A percentile compares a stretch with the other conserved stretches of the same genome.
Conservation (phyloP, 805 yeast genomes). For the Jamesozyma piceae region DNA sequence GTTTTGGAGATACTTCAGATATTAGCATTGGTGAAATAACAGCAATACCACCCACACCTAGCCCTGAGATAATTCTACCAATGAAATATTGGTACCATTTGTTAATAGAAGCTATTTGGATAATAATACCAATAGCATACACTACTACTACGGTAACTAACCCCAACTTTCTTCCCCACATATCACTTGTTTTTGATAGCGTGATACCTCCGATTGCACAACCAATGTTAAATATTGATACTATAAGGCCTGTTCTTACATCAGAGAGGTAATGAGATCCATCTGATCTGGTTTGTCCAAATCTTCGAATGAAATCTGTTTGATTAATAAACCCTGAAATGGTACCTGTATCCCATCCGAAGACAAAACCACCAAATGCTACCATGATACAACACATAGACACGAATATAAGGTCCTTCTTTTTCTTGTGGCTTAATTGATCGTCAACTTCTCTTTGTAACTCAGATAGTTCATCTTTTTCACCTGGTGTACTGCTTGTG, state of each 20-base stretch:
- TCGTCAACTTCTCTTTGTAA: slow-evolving; percentile 5
- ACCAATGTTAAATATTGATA: slow-evolving; percentile 58
- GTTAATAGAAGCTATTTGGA: slow-evolving; percentile 49
- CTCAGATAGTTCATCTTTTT: slow-evolving; percentile 1
- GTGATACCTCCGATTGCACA: slow-evolving; percentile 67
- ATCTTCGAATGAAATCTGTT: slow-evolving; percentile 22
- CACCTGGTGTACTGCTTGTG: neutral
- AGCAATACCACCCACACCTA: slow-evolving; percentile 70
- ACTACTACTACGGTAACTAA: slow-evolving; percentile 50
- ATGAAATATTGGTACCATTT: slow-evolving; percentile 66
- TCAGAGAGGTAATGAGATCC: slow-evolving; percentile 20
- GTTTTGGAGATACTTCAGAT: slow-evolving; percentile 33
- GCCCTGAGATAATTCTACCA: slow-evolving; percentile 63
- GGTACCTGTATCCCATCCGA: slow-evolving; percentile 78
- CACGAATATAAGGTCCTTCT: slow-evolving; percentile 23
- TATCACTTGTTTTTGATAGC: slow-evolving; percentile 50
- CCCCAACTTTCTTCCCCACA: slow-evolving; percentile 57
- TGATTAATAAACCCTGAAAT: slow-evolving; percentile 60
- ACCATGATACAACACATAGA: slow-evolving; percentile 34
- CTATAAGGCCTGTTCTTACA: slow-evolving; percentile 23
- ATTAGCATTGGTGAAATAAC: slow-evolving; percentile 69
- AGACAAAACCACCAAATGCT: slow-evolving; percentile 70
- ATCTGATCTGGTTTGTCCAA: slow-evolving; percentile 15
- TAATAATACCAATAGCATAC: slow-evolving; percentile 57
- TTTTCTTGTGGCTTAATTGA: slow-evolving; percentile 17